Conservation (phyloP, 2,329 filamentous ascomycete species). For the Furcasterigmium furcatum region DNA sequence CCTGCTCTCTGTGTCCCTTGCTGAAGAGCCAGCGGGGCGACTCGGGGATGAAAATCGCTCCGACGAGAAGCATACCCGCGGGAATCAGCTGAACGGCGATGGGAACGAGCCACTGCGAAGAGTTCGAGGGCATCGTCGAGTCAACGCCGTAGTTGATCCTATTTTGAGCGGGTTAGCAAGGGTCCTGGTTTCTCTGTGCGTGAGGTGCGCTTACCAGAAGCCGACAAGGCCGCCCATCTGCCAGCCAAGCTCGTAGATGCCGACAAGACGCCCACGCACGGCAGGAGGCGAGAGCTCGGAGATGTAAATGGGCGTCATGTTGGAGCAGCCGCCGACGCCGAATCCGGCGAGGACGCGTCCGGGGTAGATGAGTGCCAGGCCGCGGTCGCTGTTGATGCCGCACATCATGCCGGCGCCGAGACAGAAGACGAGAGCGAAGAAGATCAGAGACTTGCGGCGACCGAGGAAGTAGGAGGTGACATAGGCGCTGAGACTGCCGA, state of each 20-base stretch:
- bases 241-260: conserved; percentile 65
- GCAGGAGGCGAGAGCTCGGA: conserved; percentile 59
- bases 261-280: conserved; percentile 61
- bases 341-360: conserved; percentile 62
- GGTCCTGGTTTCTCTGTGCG: no score
- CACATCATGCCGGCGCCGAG: conserved; percentile 72
- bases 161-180: background rate
- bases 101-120: conserved; percentile 61
- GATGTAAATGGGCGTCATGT: conserved; percentile 62
- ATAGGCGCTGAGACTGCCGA: conserved; percentile 71
- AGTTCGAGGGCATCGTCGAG: conserved; percentile 40
- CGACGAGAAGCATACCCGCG: conserved; percentile 57
- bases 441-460: conserved; percentile 59
- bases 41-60: conserved; percentile 59
- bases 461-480: conserved; percentile 64
- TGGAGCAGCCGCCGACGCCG: conserved; percentile 60
- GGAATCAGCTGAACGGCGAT: conserved; percentile 67
- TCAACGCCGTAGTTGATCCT: conserved; percentile 63
- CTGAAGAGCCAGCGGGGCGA: conserved; percentile 69
- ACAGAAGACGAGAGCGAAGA: conserved; percentile 62
- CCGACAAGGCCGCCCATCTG: conserved; percentile 62
- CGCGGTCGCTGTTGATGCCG: conserved; percentile 57
- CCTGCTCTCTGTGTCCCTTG: conserved; percentile 57
- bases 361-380: conserved; percentile 61
- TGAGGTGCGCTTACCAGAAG: no score